Evolutionary conservation across 148 eudicot genomes (phyloP), one percentile per base, ranked within the genome.

Genomic region (Pouteria glomerata): DNA sequence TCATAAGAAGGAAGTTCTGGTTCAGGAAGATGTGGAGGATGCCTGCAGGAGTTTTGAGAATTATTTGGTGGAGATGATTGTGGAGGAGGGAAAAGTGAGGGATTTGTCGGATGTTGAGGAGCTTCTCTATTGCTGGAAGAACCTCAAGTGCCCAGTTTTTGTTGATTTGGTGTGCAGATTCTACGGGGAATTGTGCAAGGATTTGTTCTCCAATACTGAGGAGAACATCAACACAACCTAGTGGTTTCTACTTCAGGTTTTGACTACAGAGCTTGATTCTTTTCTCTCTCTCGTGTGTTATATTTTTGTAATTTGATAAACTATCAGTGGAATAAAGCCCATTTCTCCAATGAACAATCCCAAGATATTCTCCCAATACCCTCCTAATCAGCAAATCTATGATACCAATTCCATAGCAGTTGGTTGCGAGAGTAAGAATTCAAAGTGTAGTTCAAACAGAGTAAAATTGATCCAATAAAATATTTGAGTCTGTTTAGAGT

Each of bases 111-210:
- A 93, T 57, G 86, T 93, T 0, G 98, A 93, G 60, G 97, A 91
- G 81, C 83, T 93, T 47, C 78, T 93, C 6, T 79, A 81, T 69
- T 87, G 93, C 78, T 93, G 98, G 98, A 86, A 80, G 78, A 85
- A 83, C 51, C 84, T 93, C 1, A 89, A 83, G 44, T 79, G 78
- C 69, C 97, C 92, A 0, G 77, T 93, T 47, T 93, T 91, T 58
- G 57, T 84, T 18, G 89, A 86, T 58, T 78, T 93, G 88, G 98
- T 93, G 10, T 73, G 88, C 72, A 84, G 90, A 52, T 94, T 94
- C 75, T 94, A 94, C 76, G 90, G 97, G 12, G 96, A 94, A 74
- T 66, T 91, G 50, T 94, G 96, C 74, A 78, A 68, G 66, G 98
- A 94, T 74, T 75, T 89, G 75, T 89, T 90, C 61, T 77, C 82